Percentiles rank a stretch among this genome's conserved stretches.
phyloP scores from a whole-genome alignment of 2,329 filamentous ascomycete species.

The Trichophyton verrucosum region DNA sequence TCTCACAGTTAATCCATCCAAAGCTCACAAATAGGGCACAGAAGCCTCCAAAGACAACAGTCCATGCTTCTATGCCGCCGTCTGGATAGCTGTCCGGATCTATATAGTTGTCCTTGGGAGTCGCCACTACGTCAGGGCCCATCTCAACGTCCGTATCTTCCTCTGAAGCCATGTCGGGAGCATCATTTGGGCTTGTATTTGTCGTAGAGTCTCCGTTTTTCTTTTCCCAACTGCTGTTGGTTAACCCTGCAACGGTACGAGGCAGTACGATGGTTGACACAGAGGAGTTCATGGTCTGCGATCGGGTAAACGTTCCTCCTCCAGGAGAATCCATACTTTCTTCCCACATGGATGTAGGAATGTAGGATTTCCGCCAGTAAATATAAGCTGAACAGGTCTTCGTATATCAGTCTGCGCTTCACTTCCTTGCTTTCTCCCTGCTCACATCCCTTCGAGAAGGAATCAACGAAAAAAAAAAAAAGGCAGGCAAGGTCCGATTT shows the following conservation, averaged over 20 bases:
- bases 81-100: slow-evolving; percentile 17
- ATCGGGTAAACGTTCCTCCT: neutral
- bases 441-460: no score
- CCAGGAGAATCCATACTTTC: neutral
- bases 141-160: slow-evolving; percentile 5
- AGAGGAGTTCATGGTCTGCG: neutral
- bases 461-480: no score
- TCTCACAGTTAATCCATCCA: slow-evolving; percentile 39
- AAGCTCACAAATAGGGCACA: slow-evolving; percentile 39
- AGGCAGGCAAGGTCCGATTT: no score
- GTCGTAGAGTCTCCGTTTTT: neutral
- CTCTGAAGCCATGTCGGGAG: neutral
- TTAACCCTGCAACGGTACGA: neutral
- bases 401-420: no score
- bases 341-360: neutral
- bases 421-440: no score
- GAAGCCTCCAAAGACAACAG: slow-evolving; percentile 40
- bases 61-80: slow-evolving; percentile 23
- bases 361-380: neutral
- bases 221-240: neutral
- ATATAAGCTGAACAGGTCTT: no score
- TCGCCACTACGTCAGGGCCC: neutral
- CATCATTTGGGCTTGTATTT: neutral
- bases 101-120: slow-evolving; percentile 5
- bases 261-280: neutral